Base-by-base conservation (phyloP, 805 yeast genomes). In the Lipomyces mesembrius region DNA sequence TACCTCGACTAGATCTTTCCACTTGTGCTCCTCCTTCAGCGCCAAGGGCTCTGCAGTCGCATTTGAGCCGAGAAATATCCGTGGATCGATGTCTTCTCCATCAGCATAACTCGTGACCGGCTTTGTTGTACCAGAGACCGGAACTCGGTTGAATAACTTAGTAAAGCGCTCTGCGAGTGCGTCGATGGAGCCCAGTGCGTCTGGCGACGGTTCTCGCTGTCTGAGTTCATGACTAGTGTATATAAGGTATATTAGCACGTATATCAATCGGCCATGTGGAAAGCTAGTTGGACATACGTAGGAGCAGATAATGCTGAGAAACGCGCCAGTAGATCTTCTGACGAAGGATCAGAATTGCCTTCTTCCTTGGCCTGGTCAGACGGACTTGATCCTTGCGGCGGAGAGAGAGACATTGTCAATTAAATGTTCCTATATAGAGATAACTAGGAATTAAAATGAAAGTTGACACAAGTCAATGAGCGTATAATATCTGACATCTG, bases 81-180 rank as follows among this genome's bases (percentile, higher is more conserved):
- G 54, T 3, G 67, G 67, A 56, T 65, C 67, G 17, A 59, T 27
- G 11, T 56, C 37, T 27, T 62, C 62, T n/a, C 20, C 65, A 20
- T 43, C 27, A 8, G 34, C 22, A 27, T 57, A 60, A 22, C 25
- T 37, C 5, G 35, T 25, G 29, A 29, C 34, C n/a, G 52, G 32
- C 1, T 61, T 55, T 22, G 65, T 60, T 20, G 59, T 35, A 8
- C 32, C 20, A 22, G 69, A 59, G 8, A 57, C 64, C 3, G 71
- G 71, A 17, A 64, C 54, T 14, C 55, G 52, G 51, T 62, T 65
- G 57, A 67, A 65, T 14, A 67, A 46, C 32, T 29, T 55, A 35
- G 62, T 64, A 29, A 67, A 67, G 25, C 71, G 68, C 6, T 65
- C 71, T 0, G 71, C 39, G 14, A 67, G 61, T 8, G 62, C 69